Evolutionary conservation across 2,329 filamentous ascomycete genomes (phyloP).

Genomic region (Fusarium lateritium): DNA sequence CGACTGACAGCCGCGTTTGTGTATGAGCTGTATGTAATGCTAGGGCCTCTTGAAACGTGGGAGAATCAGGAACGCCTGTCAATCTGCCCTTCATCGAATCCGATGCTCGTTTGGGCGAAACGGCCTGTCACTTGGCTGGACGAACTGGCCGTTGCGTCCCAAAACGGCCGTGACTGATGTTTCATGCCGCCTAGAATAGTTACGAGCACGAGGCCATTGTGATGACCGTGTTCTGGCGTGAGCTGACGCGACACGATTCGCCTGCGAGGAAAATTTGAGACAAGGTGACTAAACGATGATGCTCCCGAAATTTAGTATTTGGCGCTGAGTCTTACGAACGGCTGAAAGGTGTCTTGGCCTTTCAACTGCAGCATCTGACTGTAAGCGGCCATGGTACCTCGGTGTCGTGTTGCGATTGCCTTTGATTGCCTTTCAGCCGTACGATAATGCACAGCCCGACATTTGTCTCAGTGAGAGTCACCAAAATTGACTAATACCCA

Average conservation of each 20-base stretch:
- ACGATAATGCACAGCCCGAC: conserved; percentile 23
- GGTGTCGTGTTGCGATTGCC: conserved; percentile 22
- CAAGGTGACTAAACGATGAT: conserved; percentile 33
- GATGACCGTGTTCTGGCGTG: conserved; percentile 27
- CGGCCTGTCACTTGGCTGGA: conserved; percentile 14
- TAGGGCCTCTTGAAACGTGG: conserved; percentile 47
- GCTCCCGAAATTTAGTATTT: conserved; percentile 19
- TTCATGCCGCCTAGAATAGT: conserved; percentile 39
- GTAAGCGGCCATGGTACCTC: conserved; percentile 38
- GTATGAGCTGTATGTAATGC: conserved; percentile 25
- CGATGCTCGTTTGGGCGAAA: conserved; percentile 31
- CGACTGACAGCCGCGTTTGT: conserved; percentile 38
- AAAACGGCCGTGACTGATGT: conserved; percentile 33
- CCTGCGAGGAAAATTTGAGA: conserved; percentile 30
- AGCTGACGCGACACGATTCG: conserved; percentile 39
- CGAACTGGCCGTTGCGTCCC: conserved; percentile 26
- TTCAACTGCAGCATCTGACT: conserved; percentile 26
- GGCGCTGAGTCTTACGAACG: conserved; percentile 29
- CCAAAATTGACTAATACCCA: conserved; percentile 17
- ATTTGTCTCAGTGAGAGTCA: conserved; percentile 34
- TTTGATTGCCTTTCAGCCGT: conserved; percentile 17
- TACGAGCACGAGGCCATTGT: conserved; percentile 28
- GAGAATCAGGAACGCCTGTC: conserved; percentile 35
- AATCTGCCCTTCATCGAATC: conserved; percentile 29
- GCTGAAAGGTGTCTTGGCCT: conserved; percentile 19